Evolutionary conservation across 176 grass and related monocot genomes (phyloP), one percentile per base, ranked within the genome.

Genomic region (Alopecurus myosuroides): DNA sequence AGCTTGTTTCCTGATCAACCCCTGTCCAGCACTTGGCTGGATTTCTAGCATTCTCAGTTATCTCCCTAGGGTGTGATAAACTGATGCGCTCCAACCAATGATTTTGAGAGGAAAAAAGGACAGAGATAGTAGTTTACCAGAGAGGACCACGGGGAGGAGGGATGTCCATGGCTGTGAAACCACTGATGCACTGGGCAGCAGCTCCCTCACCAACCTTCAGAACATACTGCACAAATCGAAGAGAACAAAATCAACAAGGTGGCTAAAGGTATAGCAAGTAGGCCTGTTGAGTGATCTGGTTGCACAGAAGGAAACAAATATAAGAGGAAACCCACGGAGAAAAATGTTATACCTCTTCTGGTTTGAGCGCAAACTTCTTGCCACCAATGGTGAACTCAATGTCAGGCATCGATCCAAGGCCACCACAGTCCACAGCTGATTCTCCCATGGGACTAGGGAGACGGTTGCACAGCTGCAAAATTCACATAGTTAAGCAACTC

Each of bases 381-480:
- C 83, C 94, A 39, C 90, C 92, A 74, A 97, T 97, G 45, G 84
- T 86, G 81, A 97, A 94, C 11, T 79, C 75, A 37, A 97, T 82
- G 74, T 87, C 48, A 20, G 92, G 94, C 92, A 97, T 91, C 75
- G 86, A 92, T 51, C 70, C 71, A 78, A 97, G 62, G 70, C 81
- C 81, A 34, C 20, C 86, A 41, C 94, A 97, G 57, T 97, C 92
- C 18, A 97, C 92, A 29, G 94, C 88, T 11, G 94, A 97, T 86
- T 97, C 90, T 77, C 97, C 97, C 97, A 98, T 98, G 57, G 93
- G 97, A 53, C 93, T 95, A 30, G 97, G 97, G 2, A 98, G 83
- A 70, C 86, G 81, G 51, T 95, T 94, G 11, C 97, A 98, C 6
- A 98, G 81, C 97, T 98, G 89, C 49, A 80, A 88, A 73, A 78